Evolutionary conservation across 2,329 filamentous ascomycete species (phyloP).

Genomic region (Curvularia eragrostidis): DNA sequence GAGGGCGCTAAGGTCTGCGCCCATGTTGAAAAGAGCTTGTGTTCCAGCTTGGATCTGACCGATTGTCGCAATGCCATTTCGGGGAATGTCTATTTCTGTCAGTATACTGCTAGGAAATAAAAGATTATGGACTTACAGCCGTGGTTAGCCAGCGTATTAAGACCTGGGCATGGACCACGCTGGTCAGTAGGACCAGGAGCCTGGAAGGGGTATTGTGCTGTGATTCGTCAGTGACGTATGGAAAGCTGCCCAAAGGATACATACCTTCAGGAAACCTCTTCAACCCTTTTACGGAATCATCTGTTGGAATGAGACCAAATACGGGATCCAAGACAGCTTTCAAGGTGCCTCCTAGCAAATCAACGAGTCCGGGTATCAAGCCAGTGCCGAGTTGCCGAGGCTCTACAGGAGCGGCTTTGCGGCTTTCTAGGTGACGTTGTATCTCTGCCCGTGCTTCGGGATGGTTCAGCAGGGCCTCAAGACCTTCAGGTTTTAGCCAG

Average conservation of each 20-base stretch:
- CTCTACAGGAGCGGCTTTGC: conserved; percentile 2
- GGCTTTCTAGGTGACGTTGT: conserved; percentile 12
- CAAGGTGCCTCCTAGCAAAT: conserved; percentile 10
- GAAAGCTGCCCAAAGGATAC: background rate
- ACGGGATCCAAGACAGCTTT: conserved; percentile 20
- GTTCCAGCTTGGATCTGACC: conserved; percentile 44
- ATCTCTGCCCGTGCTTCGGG: conserved; percentile 24
- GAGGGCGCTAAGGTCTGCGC: conserved; percentile 42
- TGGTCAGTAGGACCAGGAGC: conserved; percentile 50
- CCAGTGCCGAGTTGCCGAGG: conserved; percentile 9
- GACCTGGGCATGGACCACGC: conserved; percentile 51
- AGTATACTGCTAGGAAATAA: conserved; percentile 25
- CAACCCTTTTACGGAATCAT: conserved; percentile 22
- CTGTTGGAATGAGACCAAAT: conserved; percentile 24
- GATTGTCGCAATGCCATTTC: conserved; percentile 48
- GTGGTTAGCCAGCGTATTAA: conserved; percentile 20
- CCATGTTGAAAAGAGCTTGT: conserved; percentile 49
- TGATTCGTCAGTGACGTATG: background rate
- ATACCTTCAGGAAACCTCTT: conserved; percentile 29
- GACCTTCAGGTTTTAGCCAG: conserved; percentile 24
- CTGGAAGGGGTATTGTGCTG: conserved; percentile 41
- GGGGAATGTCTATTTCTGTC: conserved; percentile 49
- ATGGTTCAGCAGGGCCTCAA: conserved; percentile 25
- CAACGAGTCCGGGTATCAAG: background rate
- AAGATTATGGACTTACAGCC: conserved; percentile 5